phyloP scores from a whole-genome alignment of 2,329 filamentous ascomycete genomes.

The Pseudogymnoascus sp. region DNA sequence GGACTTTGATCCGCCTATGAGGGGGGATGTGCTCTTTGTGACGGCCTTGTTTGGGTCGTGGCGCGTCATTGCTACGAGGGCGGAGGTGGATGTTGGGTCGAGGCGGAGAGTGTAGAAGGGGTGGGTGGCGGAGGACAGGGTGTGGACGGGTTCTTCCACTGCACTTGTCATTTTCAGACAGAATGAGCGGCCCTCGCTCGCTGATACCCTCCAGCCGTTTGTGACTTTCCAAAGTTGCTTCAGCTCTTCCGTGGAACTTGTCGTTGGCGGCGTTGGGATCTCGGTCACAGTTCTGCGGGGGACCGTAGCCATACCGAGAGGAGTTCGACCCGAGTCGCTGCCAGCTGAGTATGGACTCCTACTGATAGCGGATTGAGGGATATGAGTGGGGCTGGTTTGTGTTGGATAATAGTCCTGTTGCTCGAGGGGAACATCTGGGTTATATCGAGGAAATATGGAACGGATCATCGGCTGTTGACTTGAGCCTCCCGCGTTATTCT shows the following conservation, averaged over 20 bases:
- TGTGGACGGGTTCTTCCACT: constrained; percentile 57
- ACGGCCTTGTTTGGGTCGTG: constrained; percentile 51
- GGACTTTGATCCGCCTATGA: constrained; percentile 17
- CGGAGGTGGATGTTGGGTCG: constrained; percentile 55
- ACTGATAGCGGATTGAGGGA: constrained; percentile 58
- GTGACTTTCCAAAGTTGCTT: constrained; percentile 60
- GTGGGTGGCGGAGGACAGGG: constrained; percentile 51
- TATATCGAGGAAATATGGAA: constrained; percentile 71
- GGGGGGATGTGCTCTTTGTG: constrained; percentile 17
- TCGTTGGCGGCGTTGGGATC: not conserved
- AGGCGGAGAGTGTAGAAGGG: constrained; percentile 61
- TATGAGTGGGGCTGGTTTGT: constrained; percentile 53
- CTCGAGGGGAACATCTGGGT: constrained; percentile 56
- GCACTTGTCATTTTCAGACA: constrained; percentile 50
- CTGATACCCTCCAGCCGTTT: constrained; percentile 60
- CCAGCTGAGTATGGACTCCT: constrained; percentile 49
- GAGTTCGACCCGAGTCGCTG: constrained; percentile 19
- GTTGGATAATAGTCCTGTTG: constrained; percentile 65
- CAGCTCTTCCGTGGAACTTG: constrained; percentile 45
- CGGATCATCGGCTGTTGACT: constrained; percentile 40
- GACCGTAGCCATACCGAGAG: constrained; percentile 15
- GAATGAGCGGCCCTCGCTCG: constrained; percentile 50
- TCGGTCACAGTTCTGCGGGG: not conserved
- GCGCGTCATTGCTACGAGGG: constrained; percentile 50
- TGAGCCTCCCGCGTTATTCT: constrained; percentile 15